Evolutionary conservation across 768 basidiomycete genomes (phyloP).

Genomic region (Tremella fuciformis): DNA sequence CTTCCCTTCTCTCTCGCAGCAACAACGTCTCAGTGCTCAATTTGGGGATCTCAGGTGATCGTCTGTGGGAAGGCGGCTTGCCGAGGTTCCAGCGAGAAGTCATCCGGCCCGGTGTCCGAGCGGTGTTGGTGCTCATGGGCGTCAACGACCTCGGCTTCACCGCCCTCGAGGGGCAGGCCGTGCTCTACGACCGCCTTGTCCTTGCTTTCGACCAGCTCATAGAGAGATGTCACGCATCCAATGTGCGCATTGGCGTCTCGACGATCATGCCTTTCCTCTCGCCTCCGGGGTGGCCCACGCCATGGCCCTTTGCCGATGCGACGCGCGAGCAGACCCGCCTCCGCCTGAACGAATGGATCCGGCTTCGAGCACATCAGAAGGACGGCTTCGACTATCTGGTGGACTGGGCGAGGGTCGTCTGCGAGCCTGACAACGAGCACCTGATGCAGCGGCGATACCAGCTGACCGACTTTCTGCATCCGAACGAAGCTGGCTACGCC

Average conservation of each 20-base stretch:
- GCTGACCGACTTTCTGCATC: conserved; percentile 1
- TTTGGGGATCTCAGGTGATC: conserved; percentile 1
- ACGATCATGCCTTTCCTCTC: conserved; percentile 2
- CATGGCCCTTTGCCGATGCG: background rate
- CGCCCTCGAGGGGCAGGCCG: background rate
- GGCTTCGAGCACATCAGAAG: background rate
- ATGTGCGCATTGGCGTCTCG: background rate
- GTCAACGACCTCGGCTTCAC: conserved; percentile 3
- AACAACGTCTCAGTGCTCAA: conserved; percentile 2
- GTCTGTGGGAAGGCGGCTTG: conserved; percentile 1
- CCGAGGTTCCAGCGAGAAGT: background rate
- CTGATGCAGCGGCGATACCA: background rate
- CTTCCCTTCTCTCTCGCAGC: background rate
- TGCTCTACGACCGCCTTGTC: conserved; percentile 2
- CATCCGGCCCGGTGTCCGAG: background rate
- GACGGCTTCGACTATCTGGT: conserved; percentile 1
- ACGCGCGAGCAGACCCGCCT: background rate
- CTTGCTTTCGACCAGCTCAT: conserved; percentile 2
- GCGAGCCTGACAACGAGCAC: conserved; percentile 1
- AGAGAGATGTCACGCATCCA: background rate
- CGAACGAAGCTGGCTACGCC: background rate
- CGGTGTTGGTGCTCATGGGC: conserved; percentile 1
- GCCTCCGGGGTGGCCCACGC: background rate
- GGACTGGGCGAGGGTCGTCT: background rate
- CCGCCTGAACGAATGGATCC: background rate